These are phyloP conservation scores for Medicago ruthenica DNA, from an alignment of 306 rosid genomes.

Conservation along the genomic window DNA sequence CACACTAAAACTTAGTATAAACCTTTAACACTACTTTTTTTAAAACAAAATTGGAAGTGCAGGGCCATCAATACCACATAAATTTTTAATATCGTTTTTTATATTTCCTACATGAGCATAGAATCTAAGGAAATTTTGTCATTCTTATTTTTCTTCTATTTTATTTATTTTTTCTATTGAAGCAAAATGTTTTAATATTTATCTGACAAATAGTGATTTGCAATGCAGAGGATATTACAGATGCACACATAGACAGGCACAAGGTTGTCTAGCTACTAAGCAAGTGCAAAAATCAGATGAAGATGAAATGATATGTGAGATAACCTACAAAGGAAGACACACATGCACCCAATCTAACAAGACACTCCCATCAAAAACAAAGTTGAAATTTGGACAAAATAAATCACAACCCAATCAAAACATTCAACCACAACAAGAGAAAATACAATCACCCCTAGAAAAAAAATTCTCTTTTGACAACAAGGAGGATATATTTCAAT, in stretches of 20 bases:
- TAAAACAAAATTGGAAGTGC: too few species aligned
- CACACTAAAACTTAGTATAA: too few species aligned
- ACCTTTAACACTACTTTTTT: too few species aligned
- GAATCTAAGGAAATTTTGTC: neutral
- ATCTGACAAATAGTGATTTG: constrained; percentile 35
- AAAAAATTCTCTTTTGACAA: constrained; percentile 38
- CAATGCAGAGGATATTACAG: constrained; percentile 79
- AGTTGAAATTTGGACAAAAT: constrained; percentile 41
- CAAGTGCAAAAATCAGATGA: constrained; percentile 80
- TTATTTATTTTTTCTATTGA: too few species aligned
- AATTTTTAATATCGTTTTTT: too few species aligned
- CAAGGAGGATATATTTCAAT: constrained; percentile 53
- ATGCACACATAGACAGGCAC: constrained; percentile 69
- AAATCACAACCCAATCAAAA: constrained; percentile 30
- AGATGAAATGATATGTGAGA: constrained; percentile 53
- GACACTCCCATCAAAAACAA: constrained; percentile 36
- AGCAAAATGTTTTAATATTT: too few species aligned
- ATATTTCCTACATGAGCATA: too few species aligned
- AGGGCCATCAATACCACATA: too few species aligned
- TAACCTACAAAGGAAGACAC: constrained; percentile 71
- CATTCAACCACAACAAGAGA: constrained; percentile 37
- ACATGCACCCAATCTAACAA: constrained; percentile 63
- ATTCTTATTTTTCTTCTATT: neutral
- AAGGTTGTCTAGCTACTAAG: constrained; percentile 86
- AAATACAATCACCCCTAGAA: constrained; percentile 37